Evolutionary conservation across 2,329 filamentous ascomycete genomes (phyloP).

Genomic region (Colletotrichum navitas): DNA sequence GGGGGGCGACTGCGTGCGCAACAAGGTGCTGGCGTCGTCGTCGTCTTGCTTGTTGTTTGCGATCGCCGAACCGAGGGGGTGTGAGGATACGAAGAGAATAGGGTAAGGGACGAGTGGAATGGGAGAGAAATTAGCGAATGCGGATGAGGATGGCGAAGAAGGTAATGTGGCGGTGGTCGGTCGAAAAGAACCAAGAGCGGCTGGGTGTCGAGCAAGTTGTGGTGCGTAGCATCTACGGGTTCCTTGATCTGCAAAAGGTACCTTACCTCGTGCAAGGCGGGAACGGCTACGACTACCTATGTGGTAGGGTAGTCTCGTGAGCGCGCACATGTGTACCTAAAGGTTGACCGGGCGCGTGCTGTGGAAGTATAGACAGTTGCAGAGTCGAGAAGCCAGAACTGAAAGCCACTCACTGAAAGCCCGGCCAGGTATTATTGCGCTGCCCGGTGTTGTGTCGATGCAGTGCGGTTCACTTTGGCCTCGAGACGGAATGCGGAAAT

Average conservation of each 20-base stretch:
- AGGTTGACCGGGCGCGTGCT: constrained; percentile 25
- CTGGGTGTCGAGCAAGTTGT: not conserved
- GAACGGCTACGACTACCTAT: not conserved
- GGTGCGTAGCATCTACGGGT: not conserved
- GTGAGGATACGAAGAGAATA: constrained; percentile 12
- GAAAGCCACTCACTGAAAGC: constrained; percentile 17
- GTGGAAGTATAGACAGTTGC: constrained; percentile 15
- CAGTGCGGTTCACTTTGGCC: not conserved
- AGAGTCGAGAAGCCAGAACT: not conserved
- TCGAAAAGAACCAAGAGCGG: constrained; percentile 7
- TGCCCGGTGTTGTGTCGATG: constrained; percentile 3
- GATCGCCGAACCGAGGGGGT: not conserved
- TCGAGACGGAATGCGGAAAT: constrained; percentile 6
- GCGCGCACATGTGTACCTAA: not conserved
- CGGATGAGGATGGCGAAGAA: constrained; percentile 11
- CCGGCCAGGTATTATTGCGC: constrained; percentile 8
- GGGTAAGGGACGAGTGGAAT: constrained; percentile 18
- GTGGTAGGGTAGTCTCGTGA: not conserved
- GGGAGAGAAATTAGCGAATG: constrained; percentile 37
- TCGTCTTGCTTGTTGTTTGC: constrained; percentile 7
- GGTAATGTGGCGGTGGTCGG: constrained; percentile 12
- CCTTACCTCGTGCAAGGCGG: not conserved
- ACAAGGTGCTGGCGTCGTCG: constrained; percentile 3
- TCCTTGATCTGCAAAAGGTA: not conserved
- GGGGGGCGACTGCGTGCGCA: constrained; percentile 21